Evolutionary conservation across 176 grass and related monocot species (phyloP).

Genomic region (Miscanthus lutarioriparius): DNA sequence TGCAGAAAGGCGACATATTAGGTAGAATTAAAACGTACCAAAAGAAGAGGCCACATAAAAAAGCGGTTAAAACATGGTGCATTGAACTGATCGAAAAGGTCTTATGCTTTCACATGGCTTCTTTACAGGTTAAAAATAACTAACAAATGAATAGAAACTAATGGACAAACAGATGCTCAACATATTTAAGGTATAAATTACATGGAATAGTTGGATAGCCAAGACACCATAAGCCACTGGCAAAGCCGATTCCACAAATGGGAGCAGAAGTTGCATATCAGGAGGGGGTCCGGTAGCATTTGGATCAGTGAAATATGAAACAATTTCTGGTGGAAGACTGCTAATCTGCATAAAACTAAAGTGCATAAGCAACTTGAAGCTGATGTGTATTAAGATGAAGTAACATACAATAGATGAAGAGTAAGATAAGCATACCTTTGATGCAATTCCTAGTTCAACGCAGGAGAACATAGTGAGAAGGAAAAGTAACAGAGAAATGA

Average conservation of each 20-base stretch:
- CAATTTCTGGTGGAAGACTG: conserved; percentile 90
- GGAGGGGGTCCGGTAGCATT: conserved; percentile 90
- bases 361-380: conserved; percentile 33
- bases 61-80: not conserved
- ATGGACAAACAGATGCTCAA: conserved; percentile 3
- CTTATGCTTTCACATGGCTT: not conserved
- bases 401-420: conserved; percentile 33
- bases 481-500: conserved; percentile 91
- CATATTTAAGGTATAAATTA: conserved; percentile 44
- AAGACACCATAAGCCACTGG: conserved; percentile 95
- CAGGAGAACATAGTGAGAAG: conserved; percentile 90
- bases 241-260: conserved; percentile 90
- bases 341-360: conserved; percentile 65
- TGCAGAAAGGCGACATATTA: conserved; percentile 10
- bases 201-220: conserved; percentile 93
- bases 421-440: conserved; percentile 62
- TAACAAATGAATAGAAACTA: not conserved
- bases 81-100: not conserved
- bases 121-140: conserved; percentile 11
- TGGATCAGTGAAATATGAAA: conserved; percentile 96
- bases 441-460: conserved; percentile 92
- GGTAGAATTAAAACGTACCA: conserved; percentile 13
- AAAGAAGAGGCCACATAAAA: conserved; percentile 7
- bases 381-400: conserved; percentile 24
- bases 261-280: conserved; percentile 86